These are phyloP conservation scores for Lachancea sp. DNA, from an alignment of 805 yeast genomes.

Conservation along the genomic window DNA sequence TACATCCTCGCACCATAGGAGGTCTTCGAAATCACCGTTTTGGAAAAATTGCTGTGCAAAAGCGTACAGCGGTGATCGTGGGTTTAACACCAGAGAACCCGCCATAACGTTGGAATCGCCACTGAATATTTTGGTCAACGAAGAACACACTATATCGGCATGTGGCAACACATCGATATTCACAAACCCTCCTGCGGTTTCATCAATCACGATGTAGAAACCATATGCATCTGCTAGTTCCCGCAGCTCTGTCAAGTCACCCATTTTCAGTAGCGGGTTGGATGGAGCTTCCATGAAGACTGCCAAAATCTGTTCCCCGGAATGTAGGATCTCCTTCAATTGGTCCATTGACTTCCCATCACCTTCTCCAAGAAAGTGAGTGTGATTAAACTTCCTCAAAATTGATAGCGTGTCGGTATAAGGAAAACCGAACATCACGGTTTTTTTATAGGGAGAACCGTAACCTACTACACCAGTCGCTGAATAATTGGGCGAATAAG, in stretches of 20 bases:
- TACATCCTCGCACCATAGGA: slow-evolving; percentile 92
- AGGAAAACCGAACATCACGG: slow-evolving; percentile 94
- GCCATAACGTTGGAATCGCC: slow-evolving; percentile 97
- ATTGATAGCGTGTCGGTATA: slow-evolving; percentile 89
- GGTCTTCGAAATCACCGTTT: slow-evolving; percentile 58
- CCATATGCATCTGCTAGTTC: slow-evolving; percentile 59
- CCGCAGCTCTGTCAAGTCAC: slow-evolving; percentile 62
- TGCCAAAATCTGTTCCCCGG: slow-evolving; percentile 64
- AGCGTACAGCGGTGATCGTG: slow-evolving; percentile 46
- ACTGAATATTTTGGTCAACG: slow-evolving; percentile 85
- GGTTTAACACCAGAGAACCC: slow-evolving; percentile 80
- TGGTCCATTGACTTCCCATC: slow-evolving; percentile 58
- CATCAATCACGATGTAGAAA: slow-evolving; percentile 84
- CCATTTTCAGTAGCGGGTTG: slow-evolving; percentile 84
- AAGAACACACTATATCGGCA: slow-evolving; percentile 78
- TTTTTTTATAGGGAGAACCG: slow-evolving; percentile 40
- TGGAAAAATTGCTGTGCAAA: slow-evolving; percentile 37
- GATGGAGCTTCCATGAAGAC: slow-evolving; percentile 93
- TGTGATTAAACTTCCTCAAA: slow-evolving; percentile 86
- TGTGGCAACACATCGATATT: slow-evolving; percentile 76
- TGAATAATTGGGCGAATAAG: slow-evolving; percentile 2
- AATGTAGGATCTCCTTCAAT: slow-evolving; percentile 52
- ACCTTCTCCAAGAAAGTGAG: slow-evolving; percentile 77
- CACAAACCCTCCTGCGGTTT: slow-evolving; percentile 86
- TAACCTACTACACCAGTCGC: slow-evolving; percentile 21